Evolutionary conservation across 1,284 basidiomycete genomes (phyloP).

Genomic region (Puccinia coronata): DNA sequence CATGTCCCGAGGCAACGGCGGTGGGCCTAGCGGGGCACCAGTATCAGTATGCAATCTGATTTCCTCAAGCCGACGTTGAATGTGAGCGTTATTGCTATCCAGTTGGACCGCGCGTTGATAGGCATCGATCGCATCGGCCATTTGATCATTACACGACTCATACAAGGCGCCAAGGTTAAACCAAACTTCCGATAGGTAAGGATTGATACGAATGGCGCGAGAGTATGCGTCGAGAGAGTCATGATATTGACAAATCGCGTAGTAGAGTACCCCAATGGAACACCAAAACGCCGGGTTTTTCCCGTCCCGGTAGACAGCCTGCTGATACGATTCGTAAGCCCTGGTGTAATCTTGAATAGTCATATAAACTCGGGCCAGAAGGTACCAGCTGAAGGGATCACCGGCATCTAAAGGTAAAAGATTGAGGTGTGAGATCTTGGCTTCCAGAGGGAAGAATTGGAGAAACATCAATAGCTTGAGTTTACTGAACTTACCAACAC

Average conservation of each 20-base stretch:
- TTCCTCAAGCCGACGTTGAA: conserved; percentile 69
- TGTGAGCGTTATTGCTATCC: conserved; percentile 75
- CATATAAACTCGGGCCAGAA: conserved; percentile 97
- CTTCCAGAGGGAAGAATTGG: background rate
- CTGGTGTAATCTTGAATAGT: conserved; percentile 99
- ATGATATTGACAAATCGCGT: conserved; percentile 98
- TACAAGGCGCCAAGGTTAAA: conserved; percentile 96
- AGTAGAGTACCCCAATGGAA: conserved; percentile 97
- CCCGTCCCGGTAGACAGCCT: conserved; percentile 96
- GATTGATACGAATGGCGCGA: conserved; percentile 95
- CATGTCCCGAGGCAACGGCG: conserved; percentile 55
- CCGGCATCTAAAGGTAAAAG: conserved; percentile 69
- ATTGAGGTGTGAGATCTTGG: conserved; percentile 40
- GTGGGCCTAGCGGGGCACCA: conserved; percentile 52
- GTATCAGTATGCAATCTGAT: conserved; percentile 53
- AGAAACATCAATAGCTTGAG: background rate
- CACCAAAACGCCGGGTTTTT: conserved; percentile 99
- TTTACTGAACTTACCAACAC: conserved; percentile 69
- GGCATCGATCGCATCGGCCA: conserved; percentile 96
- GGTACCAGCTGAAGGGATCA: conserved; percentile 97
- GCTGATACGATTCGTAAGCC: conserved; percentile 98
- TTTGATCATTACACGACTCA: conserved; percentile 98
- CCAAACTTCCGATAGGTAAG: conserved; percentile 99
- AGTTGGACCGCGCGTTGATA: conserved; percentile 89
- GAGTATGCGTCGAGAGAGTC: conserved; percentile 98